phyloP scores from a whole-genome alignment of 306 rosid species.

The Potentilla sterilis region DNA sequence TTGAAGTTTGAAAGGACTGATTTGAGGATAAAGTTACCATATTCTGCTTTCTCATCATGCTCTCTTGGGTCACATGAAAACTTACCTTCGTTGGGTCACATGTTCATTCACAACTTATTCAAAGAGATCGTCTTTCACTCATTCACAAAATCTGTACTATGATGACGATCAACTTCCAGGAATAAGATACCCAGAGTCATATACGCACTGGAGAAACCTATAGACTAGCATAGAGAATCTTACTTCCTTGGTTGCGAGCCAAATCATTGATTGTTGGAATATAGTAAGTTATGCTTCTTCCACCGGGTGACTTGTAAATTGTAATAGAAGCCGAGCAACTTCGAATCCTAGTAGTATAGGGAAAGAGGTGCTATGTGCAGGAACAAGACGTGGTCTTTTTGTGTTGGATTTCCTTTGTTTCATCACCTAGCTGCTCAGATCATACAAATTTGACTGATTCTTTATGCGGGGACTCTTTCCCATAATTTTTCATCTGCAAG shows the following conservation, averaged over 20 bases:
- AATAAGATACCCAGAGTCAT: background rate
- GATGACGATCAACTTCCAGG: background rate
- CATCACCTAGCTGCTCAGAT: background rate
- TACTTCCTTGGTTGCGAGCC: background rate
- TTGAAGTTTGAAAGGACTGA: conserved; percentile 11
- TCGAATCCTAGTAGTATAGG: background rate
- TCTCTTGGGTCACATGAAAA: conserved; percentile 37
- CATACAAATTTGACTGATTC: background rate
- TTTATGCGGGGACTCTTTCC: background rate
- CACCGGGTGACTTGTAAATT: background rate
- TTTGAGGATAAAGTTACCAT: conserved; percentile 29
- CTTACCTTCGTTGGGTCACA: conserved; percentile 27
- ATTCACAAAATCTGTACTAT: conserved; percentile 4
- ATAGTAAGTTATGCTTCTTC: background rate
- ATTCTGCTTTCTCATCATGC: conserved; percentile 32
- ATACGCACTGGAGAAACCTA: background rate
- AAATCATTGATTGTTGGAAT: background rate
- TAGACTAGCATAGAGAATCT: background rate
- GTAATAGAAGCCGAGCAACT: background rate
- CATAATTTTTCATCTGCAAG: background rate
- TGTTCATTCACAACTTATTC: conserved; percentile 24
- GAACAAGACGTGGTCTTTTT: background rate
- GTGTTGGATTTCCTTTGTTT: background rate
- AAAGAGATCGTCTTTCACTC: conserved; percentile 10
- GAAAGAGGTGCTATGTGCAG: background rate